These are phyloP conservation scores for Leptographium procerum DNA, from an alignment of 2,329 filamentous ascomycete species.

Conservation along the genomic window DNA sequence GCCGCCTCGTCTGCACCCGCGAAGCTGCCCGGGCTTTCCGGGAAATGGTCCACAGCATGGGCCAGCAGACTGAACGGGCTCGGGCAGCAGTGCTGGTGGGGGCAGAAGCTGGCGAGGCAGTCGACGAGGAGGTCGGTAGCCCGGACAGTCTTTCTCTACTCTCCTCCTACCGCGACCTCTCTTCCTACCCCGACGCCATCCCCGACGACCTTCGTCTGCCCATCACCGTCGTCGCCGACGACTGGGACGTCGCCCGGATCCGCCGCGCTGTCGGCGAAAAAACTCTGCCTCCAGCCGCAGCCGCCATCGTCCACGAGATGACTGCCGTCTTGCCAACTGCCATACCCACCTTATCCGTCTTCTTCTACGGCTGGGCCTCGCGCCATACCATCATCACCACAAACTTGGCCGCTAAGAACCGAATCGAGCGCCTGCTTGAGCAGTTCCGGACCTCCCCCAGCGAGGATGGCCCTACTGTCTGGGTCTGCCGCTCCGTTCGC, in stretches of 20 bases:
- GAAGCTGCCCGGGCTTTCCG: constrained; percentile 55
- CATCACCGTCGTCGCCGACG: constrained; percentile 41
- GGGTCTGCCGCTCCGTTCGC: constrained; percentile 8
- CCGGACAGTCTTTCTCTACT: constrained; percentile 5
- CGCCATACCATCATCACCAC: constrained; percentile 57
- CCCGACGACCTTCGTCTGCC: constrained; percentile 38
- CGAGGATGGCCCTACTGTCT: constrained; percentile 9
- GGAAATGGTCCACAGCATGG: constrained; percentile 54
- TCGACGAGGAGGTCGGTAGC: background rate
- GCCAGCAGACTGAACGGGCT: constrained; percentile 46
- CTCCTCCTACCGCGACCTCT: constrained; percentile 18
- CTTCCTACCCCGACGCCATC: constrained; percentile 22
- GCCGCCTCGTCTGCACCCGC: constrained; percentile 51
- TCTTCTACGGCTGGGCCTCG: constrained; percentile 58
- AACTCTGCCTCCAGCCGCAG: constrained; percentile 40
- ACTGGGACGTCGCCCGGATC: constrained; percentile 26
- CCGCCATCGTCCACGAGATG: constrained; percentile 17
- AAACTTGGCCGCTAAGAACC: constrained; percentile 55
- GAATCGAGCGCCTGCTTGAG: constrained; percentile 29
- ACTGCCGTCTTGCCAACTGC: constrained; percentile 33
- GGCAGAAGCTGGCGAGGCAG: background rate
- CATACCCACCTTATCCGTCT: constrained; percentile 51
- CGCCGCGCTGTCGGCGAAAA: constrained; percentile 24
- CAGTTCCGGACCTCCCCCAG: constrained; percentile 3
- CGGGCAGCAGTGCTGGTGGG: constrained; percentile 43